A percentile compares a stretch with the other conserved stretches of the same genome.
These are phyloP conservation scores for Fraxinus nigra DNA, from an alignment of 305 asterid genomes.

Conservation along the genomic window DNA sequence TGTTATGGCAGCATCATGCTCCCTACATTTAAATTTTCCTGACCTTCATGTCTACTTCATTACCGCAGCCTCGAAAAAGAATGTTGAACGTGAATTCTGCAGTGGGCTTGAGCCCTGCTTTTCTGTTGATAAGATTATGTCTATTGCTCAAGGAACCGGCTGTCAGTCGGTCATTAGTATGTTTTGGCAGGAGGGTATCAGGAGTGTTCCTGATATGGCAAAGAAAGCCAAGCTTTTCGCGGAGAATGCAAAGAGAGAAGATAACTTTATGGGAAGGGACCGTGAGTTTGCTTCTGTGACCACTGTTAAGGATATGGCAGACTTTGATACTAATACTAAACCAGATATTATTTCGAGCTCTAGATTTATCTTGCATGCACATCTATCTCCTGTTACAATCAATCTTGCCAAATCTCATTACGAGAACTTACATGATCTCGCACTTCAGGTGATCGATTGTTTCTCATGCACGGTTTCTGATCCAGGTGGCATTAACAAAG, in stretches of 20 bases:
- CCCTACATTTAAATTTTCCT: slow-evolving; percentile 62
- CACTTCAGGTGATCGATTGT: slow-evolving; percentile 49
- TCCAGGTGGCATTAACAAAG: slow-evolving; percentile 37
- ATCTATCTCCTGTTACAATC: slow-evolving; percentile 55
- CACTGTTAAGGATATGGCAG: slow-evolving; percentile 62
- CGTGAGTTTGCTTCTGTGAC: slow-evolving; percentile 78
- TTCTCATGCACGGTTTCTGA: slow-evolving; percentile 46
- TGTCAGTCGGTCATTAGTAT: slow-evolving; percentile 58
- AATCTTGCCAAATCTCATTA: slow-evolving; percentile 53
- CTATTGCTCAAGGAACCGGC: slow-evolving; percentile 46
- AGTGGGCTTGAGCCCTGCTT: slow-evolving; percentile 39
- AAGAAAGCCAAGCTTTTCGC: slow-evolving; percentile 76
- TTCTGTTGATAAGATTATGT: slow-evolving; percentile 54
- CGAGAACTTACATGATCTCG: slow-evolving; percentile 48
- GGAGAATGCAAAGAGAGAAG: slow-evolving; percentile 55
- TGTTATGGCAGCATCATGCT: slow-evolving; percentile 41
- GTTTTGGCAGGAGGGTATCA: slow-evolving; percentile 73
- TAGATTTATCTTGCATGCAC: slow-evolving; percentile 57
- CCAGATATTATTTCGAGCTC: slow-evolving; percentile 78
- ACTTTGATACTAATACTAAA: slow-evolving; percentile 48
- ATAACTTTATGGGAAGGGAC: slow-evolving; percentile 51
- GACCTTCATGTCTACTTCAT: slow-evolving; percentile 55
- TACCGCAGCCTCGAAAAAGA: slow-evolving; percentile 39
- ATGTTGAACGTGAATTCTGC: slow-evolving; percentile 36
- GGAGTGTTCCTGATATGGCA: slow-evolving; percentile 82